A percentile compares a stretch with the other conserved stretches of the same genome.
Conservation (phyloP, 1,139 yeast genomes). For the Arxiozyma slooffiae region DNA sequence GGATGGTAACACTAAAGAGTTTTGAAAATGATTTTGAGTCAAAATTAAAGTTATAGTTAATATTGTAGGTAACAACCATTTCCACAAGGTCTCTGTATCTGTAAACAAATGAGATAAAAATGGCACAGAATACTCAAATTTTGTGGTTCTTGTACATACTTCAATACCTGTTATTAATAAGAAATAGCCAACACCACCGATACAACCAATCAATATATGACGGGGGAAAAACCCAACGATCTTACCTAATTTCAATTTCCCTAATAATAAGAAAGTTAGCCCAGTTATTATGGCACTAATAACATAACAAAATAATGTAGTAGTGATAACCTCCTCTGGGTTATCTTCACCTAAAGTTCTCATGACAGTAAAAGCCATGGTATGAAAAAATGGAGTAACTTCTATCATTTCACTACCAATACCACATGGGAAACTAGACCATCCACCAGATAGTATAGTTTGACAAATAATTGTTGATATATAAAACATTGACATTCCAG, state of each 20-base stretch:
- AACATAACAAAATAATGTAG: slow-evolving; percentile 81
- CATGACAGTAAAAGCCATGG: slow-evolving; percentile 75
- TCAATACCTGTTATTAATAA: slow-evolving; percentile 83
- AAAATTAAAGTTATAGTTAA: slow-evolving; percentile 52
- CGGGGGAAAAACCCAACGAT: slow-evolving; percentile 93
- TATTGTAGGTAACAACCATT: slow-evolving; percentile 64
- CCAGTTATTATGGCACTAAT: slow-evolving; percentile 81
- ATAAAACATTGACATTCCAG: slow-evolving; percentile 90
- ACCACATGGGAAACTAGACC: slow-evolving; percentile 79
- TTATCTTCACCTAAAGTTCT: slow-evolving; percentile 44
- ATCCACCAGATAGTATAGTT: slow-evolving; percentile 78
- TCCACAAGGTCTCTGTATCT: slow-evolving; percentile 38
- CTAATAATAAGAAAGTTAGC: slow-evolving; percentile 61
- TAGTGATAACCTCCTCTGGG: slow-evolving; percentile 50
- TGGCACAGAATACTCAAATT: slow-evolving; percentile 50
- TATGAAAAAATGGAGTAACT: slow-evolving; percentile 92
- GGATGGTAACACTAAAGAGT: slow-evolving; percentile 71
- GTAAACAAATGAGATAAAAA: slow-evolving; percentile 45
- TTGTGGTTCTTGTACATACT: slow-evolving; percentile 73
- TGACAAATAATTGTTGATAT: slow-evolving; percentile 83
- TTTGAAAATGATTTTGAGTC: slow-evolving; percentile 56
- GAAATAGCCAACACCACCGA: slow-evolving; percentile 97
- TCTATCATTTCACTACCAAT: slow-evolving; percentile 98
- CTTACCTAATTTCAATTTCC: slow-evolving; percentile 70
- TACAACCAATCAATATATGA: slow-evolving; percentile 91